These are phyloP conservation scores for Lactifluus hygrophoroides DNA, from an alignment of 768 basidiomycete genomes.

Conservation along the genomic window DNA sequence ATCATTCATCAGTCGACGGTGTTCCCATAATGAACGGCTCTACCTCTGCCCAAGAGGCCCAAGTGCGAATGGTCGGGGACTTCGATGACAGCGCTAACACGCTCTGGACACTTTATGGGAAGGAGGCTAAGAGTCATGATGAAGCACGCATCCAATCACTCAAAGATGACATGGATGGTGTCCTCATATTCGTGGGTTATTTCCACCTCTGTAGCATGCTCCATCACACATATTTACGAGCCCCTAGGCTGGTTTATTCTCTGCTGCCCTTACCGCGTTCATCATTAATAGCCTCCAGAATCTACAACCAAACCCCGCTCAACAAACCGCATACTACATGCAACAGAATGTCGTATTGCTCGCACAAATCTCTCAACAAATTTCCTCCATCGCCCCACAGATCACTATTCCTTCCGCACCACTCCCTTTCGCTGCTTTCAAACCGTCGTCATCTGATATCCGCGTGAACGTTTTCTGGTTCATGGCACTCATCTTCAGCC, in stretches of 20 bases:
- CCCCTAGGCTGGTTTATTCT: background rate
- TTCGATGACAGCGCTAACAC: background rate
- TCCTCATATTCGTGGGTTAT: background rate
- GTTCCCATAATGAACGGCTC: too few species aligned
- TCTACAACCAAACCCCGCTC: background rate
- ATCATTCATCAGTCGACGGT: too few species aligned
- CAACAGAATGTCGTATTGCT: slow-evolving; percentile 6
- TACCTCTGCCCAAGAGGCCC: too few species aligned
- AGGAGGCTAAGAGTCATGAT: background rate
- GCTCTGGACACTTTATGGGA: background rate
- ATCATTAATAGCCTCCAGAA: background rate
- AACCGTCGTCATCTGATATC: slow-evolving; percentile 26
- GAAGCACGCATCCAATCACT: background rate
- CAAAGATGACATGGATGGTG: background rate
- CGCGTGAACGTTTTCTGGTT: slow-evolving; percentile 38
- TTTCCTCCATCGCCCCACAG: background rate
- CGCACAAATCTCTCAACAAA: slow-evolving; percentile 4
- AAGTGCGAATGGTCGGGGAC: background rate
- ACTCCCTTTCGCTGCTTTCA: slow-evolving; percentile 3
- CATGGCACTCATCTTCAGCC: slow-evolving; percentile 28
- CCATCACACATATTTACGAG: background rate
- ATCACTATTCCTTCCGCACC: background rate
- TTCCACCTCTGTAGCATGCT: background rate
- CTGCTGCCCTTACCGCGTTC: background rate
- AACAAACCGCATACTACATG: background rate